Base-by-base conservation (phyloP, 441 rosid species). In the Aleurites moluccanus region DNA sequence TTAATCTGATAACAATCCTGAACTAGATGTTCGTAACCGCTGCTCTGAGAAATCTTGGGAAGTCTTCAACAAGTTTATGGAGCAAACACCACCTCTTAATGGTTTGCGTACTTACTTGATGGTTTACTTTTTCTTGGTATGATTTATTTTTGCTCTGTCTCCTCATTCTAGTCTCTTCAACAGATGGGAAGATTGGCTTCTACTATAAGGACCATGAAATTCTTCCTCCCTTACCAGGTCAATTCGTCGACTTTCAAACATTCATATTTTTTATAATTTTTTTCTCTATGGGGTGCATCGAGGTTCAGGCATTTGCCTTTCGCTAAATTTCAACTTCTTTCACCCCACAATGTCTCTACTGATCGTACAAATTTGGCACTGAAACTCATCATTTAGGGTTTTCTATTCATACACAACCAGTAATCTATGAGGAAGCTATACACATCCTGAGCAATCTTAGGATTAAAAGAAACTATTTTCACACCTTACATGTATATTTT, bases 121-220 rank as follows among this genome's bases (percentile, higher is more conserved):
- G 28, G 63, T 18, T 65, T 44, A 25, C 14, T 38, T 25, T 72
- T 64, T 49, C 13, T 1, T 45, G 23, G 56, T 74, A 30, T 38
- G 73, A 40, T 50, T 35, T 73, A 18, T 59, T 75, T 57, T 64
- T 78, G 42, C 63, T 77, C 57, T 59, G 64, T 56, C 79, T 70
- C 52, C 85, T 86, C 73, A 80, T 78, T 70, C 73, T 25, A 57
- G 21, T 73, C 73, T 61, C 60, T 73, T 33, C 53, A 70, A 79
- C 72, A 92, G 97, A 87, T 82, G 96, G 99, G 67, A 94, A 90
- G 83, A 83, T 94, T n/a, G 97, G 99, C 69, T 94, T 89, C 81
- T 94, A 88, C 86, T 94, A 89, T 85, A 92, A 85, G 84, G 98
- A 94, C 72, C 92, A 94, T 67, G 99, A 95, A 86, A 95, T 95